Percentiles rank a stretch among this genome's conserved stretches.
These are phyloP conservation scores for Hygrophila difformis DNA, from an alignment of 257 asterid genomes.

Conservation along the genomic window DNA sequence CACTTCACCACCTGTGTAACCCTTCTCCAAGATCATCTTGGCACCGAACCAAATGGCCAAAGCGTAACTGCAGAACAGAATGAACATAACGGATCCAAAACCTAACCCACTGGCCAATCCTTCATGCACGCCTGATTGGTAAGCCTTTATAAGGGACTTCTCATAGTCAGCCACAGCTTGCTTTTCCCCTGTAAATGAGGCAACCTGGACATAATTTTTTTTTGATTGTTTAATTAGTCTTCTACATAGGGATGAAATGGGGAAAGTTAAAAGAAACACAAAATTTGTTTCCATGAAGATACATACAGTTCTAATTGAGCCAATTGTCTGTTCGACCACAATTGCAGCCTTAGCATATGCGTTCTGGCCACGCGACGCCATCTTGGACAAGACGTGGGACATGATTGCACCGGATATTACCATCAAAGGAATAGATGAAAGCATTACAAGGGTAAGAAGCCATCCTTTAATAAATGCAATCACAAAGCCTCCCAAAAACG, in stretches of 20 bases:
- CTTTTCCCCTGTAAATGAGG: slow-evolving; percentile 69
- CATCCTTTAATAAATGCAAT: slow-evolving; percentile 56
- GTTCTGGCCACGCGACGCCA: slow-evolving; percentile 42
- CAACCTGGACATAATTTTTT: slow-evolving; percentile 40
- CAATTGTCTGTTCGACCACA: slow-evolving; percentile 56
- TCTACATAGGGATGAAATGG: too few species aligned
- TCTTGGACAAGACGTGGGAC: slow-evolving; percentile 31
- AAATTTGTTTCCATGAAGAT: not conserved
- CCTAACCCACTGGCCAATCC: slow-evolving; percentile 59
- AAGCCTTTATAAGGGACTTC: slow-evolving; percentile 43
- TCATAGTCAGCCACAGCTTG: slow-evolving; percentile 46
- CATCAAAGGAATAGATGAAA: slow-evolving; percentile 43
- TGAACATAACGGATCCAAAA: slow-evolving; percentile 38
- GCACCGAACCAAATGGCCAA: slow-evolving; percentile 67
- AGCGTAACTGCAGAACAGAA: slow-evolving; percentile 51
- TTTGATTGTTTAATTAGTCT: too few species aligned
- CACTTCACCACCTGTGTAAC: slow-evolving; percentile 62
- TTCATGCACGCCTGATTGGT: slow-evolving; percentile 41
- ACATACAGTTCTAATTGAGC: slow-evolving; percentile 63
- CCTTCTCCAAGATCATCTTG: slow-evolving; percentile 58
- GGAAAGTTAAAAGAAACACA: not conserved
- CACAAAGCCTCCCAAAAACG: slow-evolving; percentile 56
- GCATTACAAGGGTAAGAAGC: slow-evolving; percentile 66
- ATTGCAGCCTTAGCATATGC: slow-evolving; percentile 59
- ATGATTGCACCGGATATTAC: slow-evolving; percentile 42